Percentiles rank a stretch among this genome's conserved stretches.
Evolutionary conservation across 352 stramenopile genomes (phyloP).

Genomic region (Pythium guiyangense): DNA sequence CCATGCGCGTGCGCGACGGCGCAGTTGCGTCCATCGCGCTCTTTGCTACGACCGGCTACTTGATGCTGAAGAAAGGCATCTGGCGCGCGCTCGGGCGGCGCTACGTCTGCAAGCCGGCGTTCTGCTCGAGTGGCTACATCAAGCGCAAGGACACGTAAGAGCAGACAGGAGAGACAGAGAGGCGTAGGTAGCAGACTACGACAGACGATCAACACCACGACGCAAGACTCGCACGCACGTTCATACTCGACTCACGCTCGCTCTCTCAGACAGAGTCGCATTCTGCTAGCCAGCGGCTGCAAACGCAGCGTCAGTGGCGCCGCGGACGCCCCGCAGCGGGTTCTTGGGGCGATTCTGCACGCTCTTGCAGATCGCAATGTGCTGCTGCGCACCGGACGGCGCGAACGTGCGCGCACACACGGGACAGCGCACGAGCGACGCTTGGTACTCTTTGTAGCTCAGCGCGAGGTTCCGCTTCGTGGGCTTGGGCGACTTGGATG

Average conservation of each 20-base stretch:
- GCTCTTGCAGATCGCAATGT: conserved; percentile 83
- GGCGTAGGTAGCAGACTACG: too few species aligned
- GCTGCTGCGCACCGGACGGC: conserved; percentile 72
- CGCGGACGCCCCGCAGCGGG: conserved; percentile 46
- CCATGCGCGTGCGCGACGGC: conserved; percentile 57
- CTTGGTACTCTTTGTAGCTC: conserved; percentile 77
- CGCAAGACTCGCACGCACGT: too few species aligned
- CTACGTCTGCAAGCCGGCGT: conserved; percentile 84
- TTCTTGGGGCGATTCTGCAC: conserved; percentile 82
- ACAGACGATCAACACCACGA: too few species aligned
- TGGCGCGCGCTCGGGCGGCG: conserved; percentile 70
- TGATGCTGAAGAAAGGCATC: conserved; percentile 81
- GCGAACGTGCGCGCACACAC: conserved; percentile 80
- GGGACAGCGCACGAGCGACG: conserved; percentile 73
- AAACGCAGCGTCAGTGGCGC: conserved; percentile 53
- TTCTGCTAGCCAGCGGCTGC: conserved; percentile 16
- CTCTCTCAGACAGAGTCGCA: too few species aligned
- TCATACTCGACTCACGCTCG: too few species aligned
- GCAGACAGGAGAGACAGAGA: not conserved
- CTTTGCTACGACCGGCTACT: conserved; percentile 46
- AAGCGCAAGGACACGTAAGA: conserved; percentile 51
- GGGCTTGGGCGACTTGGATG: conserved; percentile 21
- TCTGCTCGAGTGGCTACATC: conserved; percentile 86
- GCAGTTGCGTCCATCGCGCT: conserved; percentile 42
- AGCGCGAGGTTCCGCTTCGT: conserved; percentile 58